phyloP scores from a whole-genome alignment of 371 early-diverging fungal species.

The Mortierella sp. region DNA sequence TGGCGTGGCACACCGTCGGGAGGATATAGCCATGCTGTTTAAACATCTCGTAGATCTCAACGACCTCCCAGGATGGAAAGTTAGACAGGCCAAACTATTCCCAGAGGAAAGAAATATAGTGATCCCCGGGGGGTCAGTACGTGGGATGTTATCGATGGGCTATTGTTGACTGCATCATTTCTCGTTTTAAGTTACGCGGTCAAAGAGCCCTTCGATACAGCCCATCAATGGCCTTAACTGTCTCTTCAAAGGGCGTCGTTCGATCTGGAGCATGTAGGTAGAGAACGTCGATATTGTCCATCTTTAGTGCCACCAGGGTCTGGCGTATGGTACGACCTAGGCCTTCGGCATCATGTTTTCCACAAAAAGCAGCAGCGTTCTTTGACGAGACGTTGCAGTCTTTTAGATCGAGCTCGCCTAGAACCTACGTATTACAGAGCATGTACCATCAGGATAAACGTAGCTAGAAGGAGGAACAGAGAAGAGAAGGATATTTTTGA shows the following conservation, averaged over 20 bases:
- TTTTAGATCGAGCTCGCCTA: slow-evolving; percentile 11
- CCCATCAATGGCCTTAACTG: slow-evolving; percentile 57
- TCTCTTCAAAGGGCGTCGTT: slow-evolving; percentile 59
- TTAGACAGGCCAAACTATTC: slow-evolving; percentile 64
- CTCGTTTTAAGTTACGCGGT: no score
- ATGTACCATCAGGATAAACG: no score
- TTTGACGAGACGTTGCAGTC: slow-evolving; percentile 57
- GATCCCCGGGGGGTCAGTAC: no score
- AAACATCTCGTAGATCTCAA: slow-evolving; percentile 57
- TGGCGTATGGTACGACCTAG: slow-evolving; percentile 55
- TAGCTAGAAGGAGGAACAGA: background rate
- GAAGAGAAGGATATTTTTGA: background rate
- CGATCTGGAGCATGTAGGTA: slow-evolving; percentile 64
- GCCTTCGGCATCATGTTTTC: slow-evolving; percentile 61
- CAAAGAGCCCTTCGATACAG: slow-evolving; percentile 60
- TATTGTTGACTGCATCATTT: background rate
- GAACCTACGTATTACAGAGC: slow-evolving; percentile 5
- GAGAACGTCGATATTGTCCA: slow-evolving; percentile 59
- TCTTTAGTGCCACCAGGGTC: slow-evolving; percentile 50
- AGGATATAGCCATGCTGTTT: slow-evolving; percentile 56
- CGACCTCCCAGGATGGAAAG: slow-evolving; percentile 62
- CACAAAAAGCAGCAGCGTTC: slow-evolving; percentile 60
- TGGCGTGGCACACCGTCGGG: slow-evolving; percentile 65
- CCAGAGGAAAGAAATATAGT: no score
- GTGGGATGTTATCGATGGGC: no score